A percentile compares a stretch with the other conserved stretches of the same genome.
Conservation (phyloP, 768 basidiomycete species). For the Trametes meyenii region DNA sequence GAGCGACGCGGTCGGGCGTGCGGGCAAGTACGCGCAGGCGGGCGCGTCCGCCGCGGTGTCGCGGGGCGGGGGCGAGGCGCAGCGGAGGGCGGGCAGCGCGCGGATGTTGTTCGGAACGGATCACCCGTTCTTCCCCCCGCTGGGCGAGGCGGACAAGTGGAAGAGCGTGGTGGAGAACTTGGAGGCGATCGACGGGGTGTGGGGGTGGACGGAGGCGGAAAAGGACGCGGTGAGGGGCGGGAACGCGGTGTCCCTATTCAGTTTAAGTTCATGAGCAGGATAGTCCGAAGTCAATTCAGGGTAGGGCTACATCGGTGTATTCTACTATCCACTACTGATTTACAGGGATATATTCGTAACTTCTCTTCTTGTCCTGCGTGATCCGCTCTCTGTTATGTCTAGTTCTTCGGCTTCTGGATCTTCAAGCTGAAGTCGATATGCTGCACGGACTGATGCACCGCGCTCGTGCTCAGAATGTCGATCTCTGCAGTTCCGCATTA, state of each 20-base stretch:
- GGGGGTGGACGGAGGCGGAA: conserved; percentile 61
- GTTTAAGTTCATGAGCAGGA: conserved; percentile 26
- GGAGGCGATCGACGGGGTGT: conserved; percentile 70
- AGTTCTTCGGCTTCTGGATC: conserved; percentile 68
- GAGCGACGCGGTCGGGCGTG: conserved; percentile 67
- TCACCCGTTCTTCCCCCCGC: conserved; percentile 90
- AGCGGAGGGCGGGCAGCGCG: conserved; percentile 53
- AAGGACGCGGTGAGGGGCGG: conserved; percentile 67
- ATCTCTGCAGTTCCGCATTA: conserved; percentile 59
- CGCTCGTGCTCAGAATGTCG: conserved; percentile 92
- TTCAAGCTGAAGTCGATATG: conserved; percentile 98
- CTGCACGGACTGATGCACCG: conserved; percentile 87
- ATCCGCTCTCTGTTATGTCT: conserved; percentile 25
- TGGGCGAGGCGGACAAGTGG: conserved; percentile 72
- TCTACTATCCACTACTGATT: not conserved
- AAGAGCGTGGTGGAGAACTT: conserved; percentile 84
- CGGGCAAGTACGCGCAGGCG: conserved; percentile 44
- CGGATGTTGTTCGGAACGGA: conserved; percentile 84
- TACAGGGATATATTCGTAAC: conserved; percentile 4
- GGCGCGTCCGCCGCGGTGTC: conserved; percentile 20
- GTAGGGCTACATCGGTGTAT: conserved; percentile 14
- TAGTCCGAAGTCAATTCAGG: not conserved
- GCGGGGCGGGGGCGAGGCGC: conserved; percentile 28
- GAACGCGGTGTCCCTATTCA: conserved; percentile 77
- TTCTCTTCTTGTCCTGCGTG: not conserved